Percentiles rank a stretch among this genome's conserved stretches.
These are phyloP conservation scores for Pseudogymnoascus sp. DNA, from an alignment of 2,329 filamentous ascomycete genomes.

Conservation along the genomic window DNA sequence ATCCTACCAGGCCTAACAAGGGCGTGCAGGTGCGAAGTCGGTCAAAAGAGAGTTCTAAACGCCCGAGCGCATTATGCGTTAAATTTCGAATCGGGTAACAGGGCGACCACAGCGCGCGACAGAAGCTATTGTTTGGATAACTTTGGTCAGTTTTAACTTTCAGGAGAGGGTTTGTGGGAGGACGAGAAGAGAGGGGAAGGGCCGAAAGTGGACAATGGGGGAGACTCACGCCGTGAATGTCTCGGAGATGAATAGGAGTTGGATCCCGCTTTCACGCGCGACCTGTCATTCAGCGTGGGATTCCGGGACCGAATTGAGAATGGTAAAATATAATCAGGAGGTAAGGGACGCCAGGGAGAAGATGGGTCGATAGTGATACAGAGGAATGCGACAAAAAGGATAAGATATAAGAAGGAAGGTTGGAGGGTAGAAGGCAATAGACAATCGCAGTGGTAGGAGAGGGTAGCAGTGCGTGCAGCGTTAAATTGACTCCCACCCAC, in stretches of 20 bases:
- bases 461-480: not conserved
- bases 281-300: not conserved
- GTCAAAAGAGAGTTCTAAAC: conserved; percentile 8
- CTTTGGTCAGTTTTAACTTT: conserved; percentile 1
- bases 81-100: not conserved
- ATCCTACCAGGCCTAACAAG: not conserved
- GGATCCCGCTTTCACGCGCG: not conserved
- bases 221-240: conserved; percentile 2
- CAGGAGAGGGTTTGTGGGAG: not conserved
- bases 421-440: not conserved
- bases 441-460: too few species aligned
- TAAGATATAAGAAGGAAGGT: not conserved
- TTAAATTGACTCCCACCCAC: not conserved
- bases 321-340: conserved; percentile 3
- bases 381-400: not conserved
- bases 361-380: not conserved
- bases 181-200: not conserved
- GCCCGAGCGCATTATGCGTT: conserved; percentile 7
- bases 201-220: not conserved
- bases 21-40: conserved; percentile 2
- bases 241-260: conserved; percentile 6
- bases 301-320: conserved; percentile 3
- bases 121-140: not conserved
- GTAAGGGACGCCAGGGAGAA: not conserved
- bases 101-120: not conserved